Base-by-base conservation (phyloP, 2,329 filamentous ascomycete species). In the Trichoderma pleuroti region DNA sequence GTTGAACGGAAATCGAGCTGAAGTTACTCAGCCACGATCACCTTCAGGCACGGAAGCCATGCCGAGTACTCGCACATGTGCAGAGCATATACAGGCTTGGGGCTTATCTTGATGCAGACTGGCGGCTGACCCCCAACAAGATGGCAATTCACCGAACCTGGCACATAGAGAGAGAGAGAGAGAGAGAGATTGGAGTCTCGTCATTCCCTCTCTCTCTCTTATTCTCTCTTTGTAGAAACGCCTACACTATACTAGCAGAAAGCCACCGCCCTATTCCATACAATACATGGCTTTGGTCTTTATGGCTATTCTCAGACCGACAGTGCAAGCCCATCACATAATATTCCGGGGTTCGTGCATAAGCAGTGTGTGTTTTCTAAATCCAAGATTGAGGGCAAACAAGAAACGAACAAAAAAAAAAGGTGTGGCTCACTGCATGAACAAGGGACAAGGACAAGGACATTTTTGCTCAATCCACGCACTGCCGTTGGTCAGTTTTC, bases 91-190 rank as follows among this genome's bases (percentile, higher is more conserved):
- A 14, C 46, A 52, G 24, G 16, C 30, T n/a, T 21, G 28, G 14
- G 30, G 34, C 65, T 68, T 68, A 34, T 26, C 54, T 64, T 28
- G 46, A 42, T n/a, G 68, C 57, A 21, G 42, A 54, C n/a, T 39
- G 57, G 57, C 57, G 26, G 60, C n/a, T 70, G 68, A 70, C 68
- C 68, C 68, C 68, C 56, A 59, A 59, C 68, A 64, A 52, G 62
- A 46, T 21, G 39, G 36, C 18, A 39, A 34, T 62, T 36, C 56
- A 61, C 56, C 42, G 32, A 68, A 26, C 36, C 36, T 46, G 11
- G 18, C 32, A 28, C 21, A 57, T 18, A 42, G 16, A 10, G 2
- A 10, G 7, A 32, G 30, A 32, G 9, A 42, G 36, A 42, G 36
- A 42, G 36, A 9, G 36, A 42, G 16, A 54, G 28, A 52, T 30